phyloP scores from a whole-genome alignment of 495 filamentous ascomycete species.

The Chaetomium cochliodes region DNA sequence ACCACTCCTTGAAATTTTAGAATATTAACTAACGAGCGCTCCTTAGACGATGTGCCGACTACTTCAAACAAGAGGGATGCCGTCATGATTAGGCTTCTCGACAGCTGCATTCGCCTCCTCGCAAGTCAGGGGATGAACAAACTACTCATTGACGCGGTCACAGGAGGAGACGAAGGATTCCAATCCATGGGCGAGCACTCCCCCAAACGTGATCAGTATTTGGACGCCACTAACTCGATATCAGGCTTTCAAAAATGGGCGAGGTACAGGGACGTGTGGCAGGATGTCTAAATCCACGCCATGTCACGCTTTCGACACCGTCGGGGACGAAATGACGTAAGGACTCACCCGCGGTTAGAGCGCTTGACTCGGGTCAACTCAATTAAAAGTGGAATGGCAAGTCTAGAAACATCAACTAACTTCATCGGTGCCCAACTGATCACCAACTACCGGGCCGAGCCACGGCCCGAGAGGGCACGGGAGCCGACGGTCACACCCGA shows the following conservation, averaged over 20 bases:
- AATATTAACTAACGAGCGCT: background rate
- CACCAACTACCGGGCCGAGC: background rate
- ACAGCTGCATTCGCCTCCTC: conserved; percentile 44
- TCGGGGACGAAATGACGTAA: background rate
- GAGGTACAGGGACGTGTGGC: conserved; percentile 50
- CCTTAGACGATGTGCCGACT: conserved; percentile 36
- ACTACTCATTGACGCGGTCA: conserved; percentile 48
- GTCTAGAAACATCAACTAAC: background rate
- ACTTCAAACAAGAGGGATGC: conserved; percentile 41
- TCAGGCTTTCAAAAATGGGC: conserved; percentile 53
- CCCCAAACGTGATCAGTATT: background rate
- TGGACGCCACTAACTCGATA: background rate
- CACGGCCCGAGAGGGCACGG: background rate
- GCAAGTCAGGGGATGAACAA: conserved; percentile 42
- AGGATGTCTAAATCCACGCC: conserved; percentile 30
- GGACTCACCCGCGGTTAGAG: background rate
- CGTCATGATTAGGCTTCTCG: conserved; percentile 48
- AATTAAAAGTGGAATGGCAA: background rate
- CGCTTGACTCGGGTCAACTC: background rate
- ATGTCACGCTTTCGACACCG: background rate
- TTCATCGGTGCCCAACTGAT: background rate
- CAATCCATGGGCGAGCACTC: conserved; percentile 45
- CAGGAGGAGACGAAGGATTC: conserved; percentile 46
- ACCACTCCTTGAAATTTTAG: background rate
- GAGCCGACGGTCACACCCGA: background rate